Conservation (phyloP, 75 land plant genomes). For the Cryptomeria japonica region DNA sequence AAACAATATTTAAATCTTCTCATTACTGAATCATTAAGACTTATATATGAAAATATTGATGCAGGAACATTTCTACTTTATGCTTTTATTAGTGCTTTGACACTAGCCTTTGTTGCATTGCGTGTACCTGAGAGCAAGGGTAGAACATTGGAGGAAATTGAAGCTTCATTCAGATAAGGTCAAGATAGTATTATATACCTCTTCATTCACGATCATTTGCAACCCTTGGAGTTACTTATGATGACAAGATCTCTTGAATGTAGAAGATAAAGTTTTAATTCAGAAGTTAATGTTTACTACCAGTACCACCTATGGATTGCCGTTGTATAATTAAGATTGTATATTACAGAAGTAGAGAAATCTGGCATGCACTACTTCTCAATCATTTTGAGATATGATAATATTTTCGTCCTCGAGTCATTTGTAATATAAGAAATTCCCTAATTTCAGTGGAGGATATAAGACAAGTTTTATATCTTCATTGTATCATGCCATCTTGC, state of each 20-base stretch:
- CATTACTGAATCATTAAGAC: slow-evolving; percentile 11
- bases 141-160: slow-evolving; percentile 70
- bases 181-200: not conserved
- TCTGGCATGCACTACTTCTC: not conserved
- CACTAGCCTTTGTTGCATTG: slow-evolving; percentile 46
- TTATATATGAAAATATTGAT: slow-evolving; percentile 13
- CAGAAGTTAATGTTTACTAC: not conserved
- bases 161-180: slow-evolving; percentile 24
- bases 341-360: not conserved
- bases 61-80: slow-evolving; percentile 61
- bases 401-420: not conserved
- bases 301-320: not conserved
- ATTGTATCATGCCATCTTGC: not conserved
- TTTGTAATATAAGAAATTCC: not conserved
- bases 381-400: not conserved
- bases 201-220: not conserved
- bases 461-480: too few relatives aligned
- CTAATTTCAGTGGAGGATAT: not conserved
- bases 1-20: not conserved
- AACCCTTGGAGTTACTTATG: not conserved
- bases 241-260: not conserved
- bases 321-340: not conserved
- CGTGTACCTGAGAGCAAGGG: slow-evolving; percentile 75
- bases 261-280: not conserved
- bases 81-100: slow-evolving; percentile 29